Percentiles rank a stretch among this genome's conserved stretches.
Evolutionary conservation across 768 basidiomycete genomes (phyloP).

Genomic region (Trametes elegans): DNA sequence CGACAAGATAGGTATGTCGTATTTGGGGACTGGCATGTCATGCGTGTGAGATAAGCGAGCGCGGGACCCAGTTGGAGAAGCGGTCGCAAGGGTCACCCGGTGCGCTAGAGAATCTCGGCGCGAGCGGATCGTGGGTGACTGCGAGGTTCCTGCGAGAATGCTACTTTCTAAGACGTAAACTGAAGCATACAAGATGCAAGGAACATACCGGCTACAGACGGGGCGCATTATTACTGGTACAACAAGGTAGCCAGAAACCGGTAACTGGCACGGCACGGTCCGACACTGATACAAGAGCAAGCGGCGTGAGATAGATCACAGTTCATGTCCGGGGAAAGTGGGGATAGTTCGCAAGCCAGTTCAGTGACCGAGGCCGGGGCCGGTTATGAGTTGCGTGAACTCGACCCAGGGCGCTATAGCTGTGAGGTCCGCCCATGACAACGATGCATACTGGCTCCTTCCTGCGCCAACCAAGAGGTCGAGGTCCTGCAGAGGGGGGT

Average conservation of each 20-base stretch:
- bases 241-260: not conserved
- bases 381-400: slow-evolving; percentile 63
- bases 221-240: not conserved
- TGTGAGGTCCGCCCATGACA: slow-evolving; percentile 66
- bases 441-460: slow-evolving; percentile 63
- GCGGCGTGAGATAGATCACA: not conserved
- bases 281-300: not conserved
- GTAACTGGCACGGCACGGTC: not conserved
- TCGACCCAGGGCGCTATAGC: slow-evolving; percentile 81
- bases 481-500: slow-evolving; percentile 42
- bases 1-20: slow-evolving; percentile 4
- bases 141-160: not conserved
- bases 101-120: not conserved
- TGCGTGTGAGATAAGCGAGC: not conserved
- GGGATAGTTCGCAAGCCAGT: no score
- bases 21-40: not conserved
- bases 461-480: slow-evolving; percentile 48
- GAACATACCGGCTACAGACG: slow-evolving; percentile 13
- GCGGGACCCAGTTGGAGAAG: not conserved
- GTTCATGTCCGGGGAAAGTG: not conserved
- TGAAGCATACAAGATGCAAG: not conserved
- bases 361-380: slow-evolving; percentile 63
- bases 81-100: not conserved
- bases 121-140: not conserved
- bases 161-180: slow-evolving; percentile 6